Evolutionary conservation across 345 rosid species (phyloP).

Genomic region (Syzygium aromaticum): DNA sequence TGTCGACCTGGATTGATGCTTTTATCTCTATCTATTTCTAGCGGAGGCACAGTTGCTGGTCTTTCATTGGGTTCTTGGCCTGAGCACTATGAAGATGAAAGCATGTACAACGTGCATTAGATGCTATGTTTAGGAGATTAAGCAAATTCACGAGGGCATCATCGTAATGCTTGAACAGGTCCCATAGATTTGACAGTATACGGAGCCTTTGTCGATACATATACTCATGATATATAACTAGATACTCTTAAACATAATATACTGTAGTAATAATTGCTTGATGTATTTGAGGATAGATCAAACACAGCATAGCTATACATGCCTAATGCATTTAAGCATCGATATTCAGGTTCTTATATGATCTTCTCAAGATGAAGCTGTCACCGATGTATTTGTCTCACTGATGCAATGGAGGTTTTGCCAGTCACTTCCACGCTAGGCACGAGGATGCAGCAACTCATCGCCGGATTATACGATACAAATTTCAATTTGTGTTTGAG

Average conservation of each 20-base stretch:
- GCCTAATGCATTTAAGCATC: neutral
- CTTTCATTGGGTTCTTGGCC: too few species aligned
- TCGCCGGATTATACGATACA: neutral
- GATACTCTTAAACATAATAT: neutral
- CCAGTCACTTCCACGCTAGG: neutral
- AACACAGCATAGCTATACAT: neutral
- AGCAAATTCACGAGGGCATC: neutral
- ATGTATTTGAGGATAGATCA: neutral
- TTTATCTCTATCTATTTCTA: too few species aligned
- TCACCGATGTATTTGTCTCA: neutral
- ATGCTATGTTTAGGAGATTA: neutral
- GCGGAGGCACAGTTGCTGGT: too few species aligned
- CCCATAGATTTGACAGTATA: neutral
- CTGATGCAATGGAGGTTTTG: neutral
- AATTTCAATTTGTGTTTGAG: neutral
- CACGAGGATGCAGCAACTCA: neutral
- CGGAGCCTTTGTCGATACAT: neutral
- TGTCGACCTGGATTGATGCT: too few species aligned
- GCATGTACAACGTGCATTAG: neutral
- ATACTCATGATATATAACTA: neutral
- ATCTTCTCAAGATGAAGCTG: neutral
- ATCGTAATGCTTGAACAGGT: too few species aligned
- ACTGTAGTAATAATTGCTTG: neutral
- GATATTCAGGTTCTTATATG: neutral
- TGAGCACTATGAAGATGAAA: too few species aligned